phyloP scores from a whole-genome alignment of 768 basidiomycete genomes.

The Astraeus odoratus region DNA sequence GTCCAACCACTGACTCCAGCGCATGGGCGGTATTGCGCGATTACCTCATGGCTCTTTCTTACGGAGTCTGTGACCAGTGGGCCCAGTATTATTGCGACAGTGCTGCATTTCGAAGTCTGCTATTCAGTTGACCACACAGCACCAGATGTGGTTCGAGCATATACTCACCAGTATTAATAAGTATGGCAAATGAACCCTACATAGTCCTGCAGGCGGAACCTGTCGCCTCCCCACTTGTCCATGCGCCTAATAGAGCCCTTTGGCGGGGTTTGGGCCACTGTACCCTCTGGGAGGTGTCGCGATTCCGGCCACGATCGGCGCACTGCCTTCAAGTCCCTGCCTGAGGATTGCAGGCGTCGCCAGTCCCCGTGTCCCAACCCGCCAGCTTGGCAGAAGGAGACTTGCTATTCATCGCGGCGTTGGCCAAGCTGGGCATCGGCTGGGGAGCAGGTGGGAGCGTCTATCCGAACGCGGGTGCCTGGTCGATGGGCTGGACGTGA shows the following conservation, averaged over 20 bases:
- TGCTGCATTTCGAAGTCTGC: too few species aligned
- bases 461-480: constrained; percentile 59
- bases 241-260: constrained; percentile 29
- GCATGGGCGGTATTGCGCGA: too few species aligned
- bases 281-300: constrained; percentile 60
- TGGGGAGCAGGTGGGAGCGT: constrained; percentile 62
- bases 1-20: too few species aligned
- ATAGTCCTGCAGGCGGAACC: too few species aligned
- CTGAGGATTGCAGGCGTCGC: constrained; percentile 86
- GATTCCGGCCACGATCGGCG: constrained; percentile 39
- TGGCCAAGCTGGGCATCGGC: too few species aligned
- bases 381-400: constrained; percentile 57
- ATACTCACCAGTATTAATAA: too few species aligned
- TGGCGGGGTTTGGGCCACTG: constrained; percentile 34
- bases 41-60: too few species aligned
- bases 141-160: too few species aligned
- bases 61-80: too few species aligned
- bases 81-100: too few species aligned
- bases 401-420: constrained; percentile 47
- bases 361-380: constrained; percentile 86
- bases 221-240: constrained; percentile 28
- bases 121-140: too few species aligned
- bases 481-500: constrained; percentile 68
- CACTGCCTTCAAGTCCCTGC: constrained; percentile 84
- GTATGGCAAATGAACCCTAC: too few species aligned